These are phyloP conservation scores for Boletellus ananiceps DNA, from an alignment of 768 basidiomycete species.

Conservation along the genomic window DNA sequence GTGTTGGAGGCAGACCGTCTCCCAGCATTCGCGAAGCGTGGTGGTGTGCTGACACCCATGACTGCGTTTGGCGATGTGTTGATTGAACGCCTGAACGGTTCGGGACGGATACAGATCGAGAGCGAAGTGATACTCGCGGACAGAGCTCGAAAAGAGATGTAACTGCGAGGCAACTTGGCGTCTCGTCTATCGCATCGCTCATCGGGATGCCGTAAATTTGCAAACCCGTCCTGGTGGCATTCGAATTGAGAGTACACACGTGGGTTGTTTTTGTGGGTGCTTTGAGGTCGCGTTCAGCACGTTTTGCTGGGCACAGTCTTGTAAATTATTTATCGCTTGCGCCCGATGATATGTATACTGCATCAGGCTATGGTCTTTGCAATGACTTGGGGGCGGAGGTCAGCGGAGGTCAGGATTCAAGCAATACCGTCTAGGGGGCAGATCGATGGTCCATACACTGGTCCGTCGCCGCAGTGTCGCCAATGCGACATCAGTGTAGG, in stretches of 20 bases:
- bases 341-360: background rate
- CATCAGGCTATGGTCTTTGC: background rate
- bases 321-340: background rate
- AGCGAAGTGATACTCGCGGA: conserved; percentile 37
- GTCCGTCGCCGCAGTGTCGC: background rate
- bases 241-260: background rate
- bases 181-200: background rate
- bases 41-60: conserved; percentile 82
- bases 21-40: conserved; percentile 52
- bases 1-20: conserved; percentile 53
- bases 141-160: conserved; percentile 5
- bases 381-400: background rate
- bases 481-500: background rate
- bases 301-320: background rate
- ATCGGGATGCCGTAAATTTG: background rate
- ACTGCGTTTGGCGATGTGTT: conserved; percentile 77
- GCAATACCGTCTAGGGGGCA: background rate
- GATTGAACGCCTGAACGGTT: conserved; percentile 58
- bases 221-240: background rate
- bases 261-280: too few species aligned
- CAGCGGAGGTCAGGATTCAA: background rate
- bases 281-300: background rate
- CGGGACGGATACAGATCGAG: conserved; percentile 53
- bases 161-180: background rate
- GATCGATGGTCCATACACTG: background rate